Evolutionary conservation across 495 filamentous ascomycete species (phyloP).

Genomic region (Evernia prunastri): DNA sequence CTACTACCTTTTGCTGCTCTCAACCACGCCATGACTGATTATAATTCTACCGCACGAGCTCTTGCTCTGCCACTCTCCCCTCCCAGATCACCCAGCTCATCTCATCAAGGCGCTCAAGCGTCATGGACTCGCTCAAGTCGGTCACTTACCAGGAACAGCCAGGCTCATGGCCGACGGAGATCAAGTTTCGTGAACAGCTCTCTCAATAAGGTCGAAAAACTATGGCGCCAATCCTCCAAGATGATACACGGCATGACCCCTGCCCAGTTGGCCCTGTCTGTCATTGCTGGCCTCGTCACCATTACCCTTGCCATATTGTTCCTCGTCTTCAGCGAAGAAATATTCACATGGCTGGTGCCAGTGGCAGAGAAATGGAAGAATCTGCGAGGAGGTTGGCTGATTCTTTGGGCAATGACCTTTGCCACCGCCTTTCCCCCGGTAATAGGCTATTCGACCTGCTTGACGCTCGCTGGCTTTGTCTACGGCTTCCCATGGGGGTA

Average conservation of each 20-base stretch:
- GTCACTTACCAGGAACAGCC: slow-evolving; percentile 20
- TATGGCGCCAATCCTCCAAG: slow-evolving; percentile 33
- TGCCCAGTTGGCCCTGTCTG: slow-evolving; percentile 53
- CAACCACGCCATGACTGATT: slow-evolving; percentile 24
- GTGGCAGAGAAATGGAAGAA: slow-evolving; percentile 67
- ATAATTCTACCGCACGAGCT: slow-evolving; percentile 57
- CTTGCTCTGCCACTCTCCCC: slow-evolving; percentile 55
- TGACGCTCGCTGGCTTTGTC: slow-evolving; percentile 88
- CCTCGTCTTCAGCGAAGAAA: slow-evolving; percentile 65
- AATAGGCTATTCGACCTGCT: slow-evolving; percentile 79
- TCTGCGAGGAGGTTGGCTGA: slow-evolving; percentile 61
- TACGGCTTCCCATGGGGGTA: slow-evolving; percentile 85
- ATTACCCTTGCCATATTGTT: slow-evolving; percentile 56
- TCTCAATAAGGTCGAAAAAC: slow-evolving; percentile 39
- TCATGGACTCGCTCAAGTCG: slow-evolving; percentile 40
- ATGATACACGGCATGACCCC: slow-evolving; percentile 49
- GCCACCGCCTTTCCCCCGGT: slow-evolving; percentile 79
- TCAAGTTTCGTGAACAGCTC: slow-evolving; percentile 40
- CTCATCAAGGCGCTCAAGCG: slow-evolving; percentile 30
- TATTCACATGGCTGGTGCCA: slow-evolving; percentile 67
- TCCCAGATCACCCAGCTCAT: slow-evolving; percentile 34
- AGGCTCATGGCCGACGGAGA: slow-evolving; percentile 31
- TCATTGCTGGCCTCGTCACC: slow-evolving; percentile 42
- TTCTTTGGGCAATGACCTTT: slow-evolving; percentile 74
- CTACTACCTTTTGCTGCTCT: not conserved